phyloP scores from a whole-genome alignment of 345 rosid species.

The Camelina sativa region DNA sequence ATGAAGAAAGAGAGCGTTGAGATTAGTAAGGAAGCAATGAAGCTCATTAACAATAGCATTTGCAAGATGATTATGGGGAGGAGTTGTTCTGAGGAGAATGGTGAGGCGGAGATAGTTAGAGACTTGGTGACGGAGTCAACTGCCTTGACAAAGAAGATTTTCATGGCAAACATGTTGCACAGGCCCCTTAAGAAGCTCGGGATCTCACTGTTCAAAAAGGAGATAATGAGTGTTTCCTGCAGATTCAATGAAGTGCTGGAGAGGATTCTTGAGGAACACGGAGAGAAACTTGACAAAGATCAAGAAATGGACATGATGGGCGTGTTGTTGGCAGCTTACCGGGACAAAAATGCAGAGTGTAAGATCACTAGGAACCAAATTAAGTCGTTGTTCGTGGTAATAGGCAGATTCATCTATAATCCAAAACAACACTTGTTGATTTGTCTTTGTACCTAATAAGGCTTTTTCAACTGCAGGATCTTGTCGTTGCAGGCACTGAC shows the following conservation, averaged over 20 bases:
- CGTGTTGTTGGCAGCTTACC: constrained; percentile 46
- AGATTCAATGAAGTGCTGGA: constrained; percentile 59
- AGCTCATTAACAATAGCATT: not conserved
- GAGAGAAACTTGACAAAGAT: constrained; percentile 38
- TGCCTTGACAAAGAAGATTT: constrained; percentile 11
- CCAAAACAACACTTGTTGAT: not conserved
- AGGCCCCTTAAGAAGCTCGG: constrained; percentile 21
- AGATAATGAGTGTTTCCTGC: constrained; percentile 53
- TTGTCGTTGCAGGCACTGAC: not conserved
- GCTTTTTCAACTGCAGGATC: not conserved
- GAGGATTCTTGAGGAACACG: constrained; percentile 57
- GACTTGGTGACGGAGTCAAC: not conserved
- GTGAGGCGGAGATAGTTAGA: constrained; percentile 3
- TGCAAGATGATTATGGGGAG: constrained; percentile 29
- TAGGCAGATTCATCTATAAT: not conserved
- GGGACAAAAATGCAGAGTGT: not conserved
- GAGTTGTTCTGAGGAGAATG: constrained; percentile 9
- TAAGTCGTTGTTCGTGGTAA: constrained; percentile 2
- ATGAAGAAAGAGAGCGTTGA: constrained; percentile 5
- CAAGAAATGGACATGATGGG: constrained; percentile 52
- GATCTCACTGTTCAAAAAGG: constrained; percentile 51
- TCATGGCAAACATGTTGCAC: not conserved
- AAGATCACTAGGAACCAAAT: not conserved
- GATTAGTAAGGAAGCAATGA: constrained; percentile 12
- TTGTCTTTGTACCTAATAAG: not conserved